Base-by-base conservation (phyloP, 371 early-diverging fungal genomes). In the Funneliformis caledonium region DNA sequence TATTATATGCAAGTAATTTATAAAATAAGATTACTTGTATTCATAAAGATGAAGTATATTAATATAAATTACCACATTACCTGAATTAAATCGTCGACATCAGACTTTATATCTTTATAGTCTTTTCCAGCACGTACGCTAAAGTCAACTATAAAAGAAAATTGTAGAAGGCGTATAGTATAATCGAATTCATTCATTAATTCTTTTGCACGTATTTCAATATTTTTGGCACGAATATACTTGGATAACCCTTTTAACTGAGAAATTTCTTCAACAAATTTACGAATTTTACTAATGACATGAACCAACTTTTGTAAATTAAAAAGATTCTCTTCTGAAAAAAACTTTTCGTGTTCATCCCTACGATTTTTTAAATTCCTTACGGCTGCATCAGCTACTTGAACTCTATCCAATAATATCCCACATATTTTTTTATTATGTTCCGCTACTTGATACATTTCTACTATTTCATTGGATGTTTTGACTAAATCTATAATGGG, bases 111-210 rank as follows among this genome's bases (percentile, higher is more conserved):
- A 3, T n/a, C 47, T n/a, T 72, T 10, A n/a, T 37, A 26, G 8
- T 72, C 72, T 12, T 37, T 43, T 26, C 48, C 48, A 26, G 52
- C 37, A 26, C 31, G 75, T 10, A 9, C 1, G 19, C 47, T 56
- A 8, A 26, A 7, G 6, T 74, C 75, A 74, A 67, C 68, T 2
- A 11, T 67, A 0, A 0, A 26, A 26, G 26, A 26, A 26, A 22
- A 26, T 67, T 9, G 37, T 8, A 67, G 56, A 56, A 31, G 52
- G 26, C 42, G 56, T 56, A 74, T 16, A 56, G 19, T 50, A 31
- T 16, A 12, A 74, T 74, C 74, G 56, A 74, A 74, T 33, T 74
- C 74, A 11, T 16, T 74, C 6, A 16, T 48, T 26, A 74, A 52
- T 12, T 52, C 50, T 50, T 48, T 60, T 12, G 56, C 52, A 22